Conservation (phyloP, 345 rosid species). For the Schrenkiella parvula region DNA sequence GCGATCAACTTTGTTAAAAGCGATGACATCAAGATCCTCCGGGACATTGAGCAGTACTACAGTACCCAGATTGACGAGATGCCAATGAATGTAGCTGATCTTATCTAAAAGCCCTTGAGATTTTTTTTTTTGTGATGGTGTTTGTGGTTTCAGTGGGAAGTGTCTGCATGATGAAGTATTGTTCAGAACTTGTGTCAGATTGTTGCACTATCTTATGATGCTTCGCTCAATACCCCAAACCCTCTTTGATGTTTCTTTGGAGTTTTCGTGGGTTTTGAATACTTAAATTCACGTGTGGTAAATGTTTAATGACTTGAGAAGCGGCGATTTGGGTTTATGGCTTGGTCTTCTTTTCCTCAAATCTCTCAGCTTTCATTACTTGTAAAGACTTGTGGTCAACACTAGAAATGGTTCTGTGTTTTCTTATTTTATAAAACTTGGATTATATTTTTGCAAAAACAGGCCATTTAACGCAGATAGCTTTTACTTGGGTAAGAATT, state of each 20-base stretch:
- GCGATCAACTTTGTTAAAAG: conserved; percentile 86
- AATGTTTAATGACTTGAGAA: conserved; percentile 23
- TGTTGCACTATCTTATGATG: conserved; percentile 10
- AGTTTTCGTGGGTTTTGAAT: conserved; percentile 22
- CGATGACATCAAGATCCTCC: conserved; percentile 81
- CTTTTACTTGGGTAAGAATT: background rate
- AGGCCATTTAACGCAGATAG: background rate
- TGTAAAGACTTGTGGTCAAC: conserved; percentile 6
- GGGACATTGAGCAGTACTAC: conserved; percentile 88
- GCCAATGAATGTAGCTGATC: conserved; percentile 93
- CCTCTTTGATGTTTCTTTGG: conserved; percentile 13
- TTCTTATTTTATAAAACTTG: background rate
- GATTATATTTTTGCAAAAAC: background rate
- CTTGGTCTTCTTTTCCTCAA: background rate
- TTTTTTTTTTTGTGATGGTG: conserved; percentile 1
- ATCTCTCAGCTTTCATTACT: background rate
- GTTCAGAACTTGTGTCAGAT: conserved; percentile 14
- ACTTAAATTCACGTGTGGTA: conserved; percentile 12
- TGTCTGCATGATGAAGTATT: conserved; percentile 19
- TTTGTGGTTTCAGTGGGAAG: conserved; percentile 8
- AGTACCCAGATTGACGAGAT: conserved; percentile 96
- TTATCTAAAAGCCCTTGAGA: conserved; percentile 41
- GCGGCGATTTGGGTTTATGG: background rate
- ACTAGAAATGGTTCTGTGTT: background rate
- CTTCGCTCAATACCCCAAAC: background rate